Evolutionary conservation across 331 rosid genomes (phyloP), one percentile per base, ranked within the genome.

Genomic region (Phaseolus coccineus): DNA sequence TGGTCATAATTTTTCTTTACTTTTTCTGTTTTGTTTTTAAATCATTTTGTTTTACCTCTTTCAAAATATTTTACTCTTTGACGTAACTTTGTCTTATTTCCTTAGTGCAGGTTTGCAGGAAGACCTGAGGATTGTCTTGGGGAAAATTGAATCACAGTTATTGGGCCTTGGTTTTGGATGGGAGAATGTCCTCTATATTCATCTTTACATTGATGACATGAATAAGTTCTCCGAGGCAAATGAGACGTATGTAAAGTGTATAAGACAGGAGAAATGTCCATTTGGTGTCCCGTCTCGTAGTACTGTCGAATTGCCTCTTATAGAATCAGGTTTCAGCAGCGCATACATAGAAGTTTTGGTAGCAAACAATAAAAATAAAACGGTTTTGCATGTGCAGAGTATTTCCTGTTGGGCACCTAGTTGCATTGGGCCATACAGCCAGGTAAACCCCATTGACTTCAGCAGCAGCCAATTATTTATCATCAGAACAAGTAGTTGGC

Each of bases 341-440:
- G 97, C 94, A 14, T 93, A 90, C 70, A 42, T 95, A 39, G 99
- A 95, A 87, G 96, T 95, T 86, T 82, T 93, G 53, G 97, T 90
- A 83, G 85, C 97, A 69, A 87, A 84, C 77, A 88, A 86, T 84
- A 88, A 82, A 69, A 77, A 84, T 47, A 93, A 95, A 87, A 92
- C 77, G 83, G 99, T 95, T 87, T 93, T 95, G 72, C 99, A 95
- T 80, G 97, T 95, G 63, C 99, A 95, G 64, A 93, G 99, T 80
- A 91, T 95, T 69, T 95, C 99, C 40, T 81, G 87, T 57, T 95
- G 99, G 99, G 99, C 99, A 48, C 99, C 99, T 76, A 95, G 99
- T 91, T 91, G 97, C 90, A 95, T 95, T 86, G 99, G 99, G 84
- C 99, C 99, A 48, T 95, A 95, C 87, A 95, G 97, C 84, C 97